Evolutionary conservation across 2,329 filamentous ascomycete genomes (phyloP), one percentile per base, ranked within the genome.

Genomic region (Pseudogymnoascus sp.): DNA sequence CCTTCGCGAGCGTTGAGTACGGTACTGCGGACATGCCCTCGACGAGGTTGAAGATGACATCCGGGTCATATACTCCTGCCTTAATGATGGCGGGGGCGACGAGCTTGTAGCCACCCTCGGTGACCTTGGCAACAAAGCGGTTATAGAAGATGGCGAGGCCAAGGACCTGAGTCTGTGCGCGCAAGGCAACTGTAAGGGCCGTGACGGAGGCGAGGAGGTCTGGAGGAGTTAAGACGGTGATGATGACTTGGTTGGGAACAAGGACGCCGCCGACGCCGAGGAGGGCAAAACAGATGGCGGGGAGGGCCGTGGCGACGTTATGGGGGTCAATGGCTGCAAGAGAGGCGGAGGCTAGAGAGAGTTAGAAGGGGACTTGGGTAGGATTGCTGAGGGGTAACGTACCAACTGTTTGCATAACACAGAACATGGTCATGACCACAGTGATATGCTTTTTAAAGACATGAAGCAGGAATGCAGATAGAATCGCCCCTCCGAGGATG

Each of bases 161-260:
- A 62, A 88, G 79, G 14, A 80, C 79, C 43, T 85, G 85, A 58
- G 85, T 85, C 32, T 87, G 78, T 61, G 86, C 82, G 38, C 86
- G 83, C 64, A 88, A 81, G 22, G 83, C 81, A 34, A 88, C 78
- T 0, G 85, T 87, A 32, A 89, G 75, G 4, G 86, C 83, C 1
- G 84, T 80, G 57, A 87, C 79, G 1, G 85, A 88, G 6, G 83
- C 85, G 64, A 89, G 87, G 11, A 88, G 77, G 60, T 88, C 84
- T 69, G 85, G 81, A 0, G 85, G 84, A 61, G 83, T 87, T 63
- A 87, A 82, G 67, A 88, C 86, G 6, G 83, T 84, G 14, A 82
- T 81, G 60, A 88, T 84, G 66, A 87, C 84, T 1, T 82, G 84
- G 1, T 81, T 80, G 0, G 85, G 85, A 5, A 88, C 81, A 12